A percentile compares a stretch with the other conserved stretches of the same genome.
Evolutionary conservation across 2,329 filamentous ascomycete genomes (phyloP).

Genomic region (Calonectria honghensis): DNA sequence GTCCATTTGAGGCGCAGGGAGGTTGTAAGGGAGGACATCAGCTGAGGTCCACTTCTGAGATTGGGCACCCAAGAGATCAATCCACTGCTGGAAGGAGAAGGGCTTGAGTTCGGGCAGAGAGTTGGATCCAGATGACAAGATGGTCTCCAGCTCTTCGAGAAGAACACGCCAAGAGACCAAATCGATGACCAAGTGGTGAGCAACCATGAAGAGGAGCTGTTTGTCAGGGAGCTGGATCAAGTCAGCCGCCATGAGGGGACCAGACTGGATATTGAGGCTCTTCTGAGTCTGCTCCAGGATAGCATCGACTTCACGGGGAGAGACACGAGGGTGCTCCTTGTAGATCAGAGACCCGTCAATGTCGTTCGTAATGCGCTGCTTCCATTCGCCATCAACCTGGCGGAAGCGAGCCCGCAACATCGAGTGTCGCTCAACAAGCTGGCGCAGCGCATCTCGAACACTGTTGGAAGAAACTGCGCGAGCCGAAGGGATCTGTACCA

Average conservation of each 20-base stretch:
- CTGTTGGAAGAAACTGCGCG: background rate
- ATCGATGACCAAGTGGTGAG: slow-evolving; percentile 65
- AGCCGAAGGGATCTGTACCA: slow-evolving; percentile 1
- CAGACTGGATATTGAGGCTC: slow-evolving; percentile 31
- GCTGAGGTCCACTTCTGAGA: slow-evolving; percentile 13
- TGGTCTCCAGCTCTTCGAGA: slow-evolving; percentile 57
- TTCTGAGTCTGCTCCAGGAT: slow-evolving; percentile 43
- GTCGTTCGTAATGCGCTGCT: slow-evolving; percentile 40
- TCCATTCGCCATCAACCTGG: slow-evolving; percentile 23
- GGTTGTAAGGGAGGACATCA: background rate
- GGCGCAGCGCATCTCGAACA: background rate
- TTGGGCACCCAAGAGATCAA: slow-evolving; percentile 37
- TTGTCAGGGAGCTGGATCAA: slow-evolving; percentile 43
- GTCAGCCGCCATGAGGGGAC: slow-evolving; percentile 42
- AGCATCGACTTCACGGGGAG: background rate
- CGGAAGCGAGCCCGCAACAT: slow-evolving; percentile 15
- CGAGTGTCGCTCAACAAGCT: slow-evolving; percentile 15
- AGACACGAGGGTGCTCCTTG: background rate
- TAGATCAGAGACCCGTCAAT: slow-evolving; percentile 16
- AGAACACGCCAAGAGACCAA: slow-evolving; percentile 69
- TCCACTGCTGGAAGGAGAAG: slow-evolving; percentile 62
- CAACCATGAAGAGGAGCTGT: slow-evolving; percentile 59
- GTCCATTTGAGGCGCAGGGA: background rate
- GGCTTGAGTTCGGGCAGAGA: slow-evolving; percentile 50
- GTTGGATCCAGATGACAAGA: slow-evolving; percentile 47